phyloP scores from a whole-genome alignment of 2,329 filamentous ascomycete genomes.

The Chrysoporthe deuterocubensis region DNA sequence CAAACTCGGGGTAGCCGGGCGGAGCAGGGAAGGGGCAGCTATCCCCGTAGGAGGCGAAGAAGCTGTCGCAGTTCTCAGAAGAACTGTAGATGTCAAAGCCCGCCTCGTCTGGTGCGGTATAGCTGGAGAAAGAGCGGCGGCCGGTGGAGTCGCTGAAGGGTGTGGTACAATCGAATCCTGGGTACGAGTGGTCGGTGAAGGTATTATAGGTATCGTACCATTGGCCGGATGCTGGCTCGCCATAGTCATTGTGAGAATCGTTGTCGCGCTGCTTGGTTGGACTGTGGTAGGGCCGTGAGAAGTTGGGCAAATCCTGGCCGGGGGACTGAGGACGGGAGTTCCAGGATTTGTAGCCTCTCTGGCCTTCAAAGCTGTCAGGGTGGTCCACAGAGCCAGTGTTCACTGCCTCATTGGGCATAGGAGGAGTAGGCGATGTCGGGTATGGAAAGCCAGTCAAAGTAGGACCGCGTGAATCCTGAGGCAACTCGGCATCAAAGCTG shows the following conservation, averaged over 20 bases:
- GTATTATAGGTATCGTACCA: neutral
- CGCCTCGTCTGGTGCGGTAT: neutral
- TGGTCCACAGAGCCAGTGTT: neutral
- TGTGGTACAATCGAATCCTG: constrained; percentile 17
- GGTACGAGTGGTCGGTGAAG: neutral
- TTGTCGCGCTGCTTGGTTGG: neutral
- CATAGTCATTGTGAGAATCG: neutral
- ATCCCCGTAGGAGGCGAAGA: neutral
- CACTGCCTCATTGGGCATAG: neutral
- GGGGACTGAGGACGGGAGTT: neutral
- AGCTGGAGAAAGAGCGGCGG: constrained; percentile 17
- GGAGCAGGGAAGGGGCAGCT: neutral
- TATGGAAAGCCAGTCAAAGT: neutral
- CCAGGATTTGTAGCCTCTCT: neutral
- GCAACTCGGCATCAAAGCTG: neutral
- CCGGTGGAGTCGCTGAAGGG: constrained; percentile 24
- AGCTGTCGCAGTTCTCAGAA: neutral
- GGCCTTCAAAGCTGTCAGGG: neutral
- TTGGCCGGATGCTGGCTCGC: neutral
- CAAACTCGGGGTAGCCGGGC: constrained; percentile 13
- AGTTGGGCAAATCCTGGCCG: constrained; percentile 6
- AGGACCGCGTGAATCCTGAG: neutral
- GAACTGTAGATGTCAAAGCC: neutral
- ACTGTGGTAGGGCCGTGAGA: constrained; percentile 4
- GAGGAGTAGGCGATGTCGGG: constrained; percentile 16